These are phyloP conservation scores for Termitomyces sp. DNA, from an alignment of 768 basidiomycete genomes.

Conservation along the genomic window DNA sequence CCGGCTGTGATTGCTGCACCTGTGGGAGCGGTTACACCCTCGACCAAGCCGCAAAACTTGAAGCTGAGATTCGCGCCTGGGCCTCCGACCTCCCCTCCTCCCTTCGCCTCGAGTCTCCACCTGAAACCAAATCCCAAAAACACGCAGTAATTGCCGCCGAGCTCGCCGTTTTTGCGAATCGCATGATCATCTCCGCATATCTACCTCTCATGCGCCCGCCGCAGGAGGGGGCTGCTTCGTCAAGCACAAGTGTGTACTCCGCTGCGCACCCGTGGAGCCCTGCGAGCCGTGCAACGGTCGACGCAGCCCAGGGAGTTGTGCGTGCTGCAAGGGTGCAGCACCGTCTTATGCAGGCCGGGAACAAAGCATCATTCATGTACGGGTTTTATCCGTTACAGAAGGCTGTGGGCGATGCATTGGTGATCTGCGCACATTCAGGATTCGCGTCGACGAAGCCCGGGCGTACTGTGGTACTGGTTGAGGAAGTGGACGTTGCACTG, in stretches of 20 bases:
- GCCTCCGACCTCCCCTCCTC: constrained; percentile 42
- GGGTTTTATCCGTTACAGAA: constrained; percentile 57
- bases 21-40: constrained; percentile 45
- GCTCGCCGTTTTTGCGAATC: constrained; percentile 52
- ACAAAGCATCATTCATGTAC: constrained; percentile 27
- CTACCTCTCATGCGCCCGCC: constrained; percentile 52
- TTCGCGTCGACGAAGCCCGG: constrained; percentile 32
- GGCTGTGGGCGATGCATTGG: constrained; percentile 59
- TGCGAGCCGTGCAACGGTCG: constrained; percentile 51
- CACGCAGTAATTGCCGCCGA: constrained; percentile 35
- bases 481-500: constrained; percentile 20
- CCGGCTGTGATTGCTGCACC: constrained; percentile 17
- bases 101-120: constrained; percentile 27
- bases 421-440: constrained; percentile 58
- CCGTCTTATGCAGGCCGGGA: constrained; percentile 22
- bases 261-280: constrained; percentile 34
- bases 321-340: constrained; percentile 41
- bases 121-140: constrained; percentile 39
- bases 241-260: constrained; percentile 10
- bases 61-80: constrained; percentile 51
- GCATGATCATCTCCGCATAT: constrained; percentile 58
- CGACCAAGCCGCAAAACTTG: constrained; percentile 56
- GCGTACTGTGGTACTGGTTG: constrained; percentile 14
- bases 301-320: constrained; percentile 62
- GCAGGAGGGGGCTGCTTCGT: neutral